These are phyloP conservation scores for Calamus simplicifolius DNA, from an alignment of 176 grass and related monocot genomes.

Conservation along the genomic window DNA sequence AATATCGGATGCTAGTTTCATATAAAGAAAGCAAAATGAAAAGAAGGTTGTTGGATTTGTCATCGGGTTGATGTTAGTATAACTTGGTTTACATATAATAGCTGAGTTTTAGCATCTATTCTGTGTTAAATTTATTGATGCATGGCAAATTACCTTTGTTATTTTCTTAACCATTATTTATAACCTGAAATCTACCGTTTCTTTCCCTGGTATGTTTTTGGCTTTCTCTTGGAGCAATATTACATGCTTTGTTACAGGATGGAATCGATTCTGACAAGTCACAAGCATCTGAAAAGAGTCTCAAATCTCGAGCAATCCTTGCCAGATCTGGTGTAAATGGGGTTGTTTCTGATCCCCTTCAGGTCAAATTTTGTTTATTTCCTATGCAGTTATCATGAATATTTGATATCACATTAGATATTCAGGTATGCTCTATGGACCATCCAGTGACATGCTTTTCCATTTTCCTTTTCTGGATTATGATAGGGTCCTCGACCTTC, in stretches of 20 bases:
- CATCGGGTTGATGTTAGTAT: too few relatives aligned
- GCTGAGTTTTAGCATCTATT: too few relatives aligned
- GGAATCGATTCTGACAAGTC: constrained; percentile 58
- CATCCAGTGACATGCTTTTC: background rate
- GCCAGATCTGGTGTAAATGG: constrained; percentile 78
- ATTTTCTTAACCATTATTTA: too few relatives aligned
- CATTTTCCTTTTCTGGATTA: background rate
- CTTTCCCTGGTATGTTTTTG: too few relatives aligned
- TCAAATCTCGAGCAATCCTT: constrained; percentile 57
- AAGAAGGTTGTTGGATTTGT: too few relatives aligned
- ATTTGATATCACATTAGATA: background rate
- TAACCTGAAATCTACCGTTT: too few relatives aligned
- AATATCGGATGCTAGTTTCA: too few relatives aligned
- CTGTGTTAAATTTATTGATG: too few relatives aligned
- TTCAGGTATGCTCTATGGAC: too few relatives aligned
- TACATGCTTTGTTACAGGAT: constrained; percentile 37
- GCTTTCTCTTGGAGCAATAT: background rate
- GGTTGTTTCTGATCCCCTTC: constrained; percentile 59
- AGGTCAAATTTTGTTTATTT: constrained; percentile 37
- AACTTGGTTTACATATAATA: too few relatives aligned
- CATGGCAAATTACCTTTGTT: too few relatives aligned
- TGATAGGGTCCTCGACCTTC: constrained; percentile 56
- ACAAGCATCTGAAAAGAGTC: constrained; percentile 60
- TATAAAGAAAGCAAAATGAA: too few relatives aligned
- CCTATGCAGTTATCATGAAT: constrained; percentile 3